Evolutionary conservation across 331 rosid species (phyloP), one percentile per base, ranked within the genome.

Genomic region (Ulmus americana): DNA sequence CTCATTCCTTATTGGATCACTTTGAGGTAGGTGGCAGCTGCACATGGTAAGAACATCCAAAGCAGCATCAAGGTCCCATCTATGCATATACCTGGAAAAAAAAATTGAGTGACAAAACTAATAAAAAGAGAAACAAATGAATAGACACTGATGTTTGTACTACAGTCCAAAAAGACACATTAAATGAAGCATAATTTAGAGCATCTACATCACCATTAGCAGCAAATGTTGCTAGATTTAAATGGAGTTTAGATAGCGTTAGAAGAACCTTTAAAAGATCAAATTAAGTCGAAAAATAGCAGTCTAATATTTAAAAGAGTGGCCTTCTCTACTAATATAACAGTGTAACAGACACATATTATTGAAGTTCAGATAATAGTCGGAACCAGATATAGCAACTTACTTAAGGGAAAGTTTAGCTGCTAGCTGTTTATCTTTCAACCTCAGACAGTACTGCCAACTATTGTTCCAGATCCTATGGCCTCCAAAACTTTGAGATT

Each of bases 11-110:
- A 79, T 69, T 38, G 79, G 72, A 77, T 86, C 88, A 61, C 68
- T 74, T 65, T 79, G 82, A 63, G 87, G 82, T 40, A 92, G 86
- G 83, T 92, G 98, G 85, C 98, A 92, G 80, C 87, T 75, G 82
- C 98, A 92, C 98, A 92, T 88, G 51, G 95, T 92, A 61, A 92
- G 95, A 76, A 86, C 98, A 69, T 92, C 96, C 81, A 92, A 79
- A 65, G 98, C 96, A 79, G 96, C 94, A 77, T 83, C 86, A 71
- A 92, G 81, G 56, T 92, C 95, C 98, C 98, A 92, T 59, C 84
- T 64, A 75, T 85, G 87, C 87, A 88, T 73, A 75, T 83, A 86
- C 83, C 98, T 92, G 79, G 55, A 14, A 67, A 68, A 28, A 74
- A 71, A 75, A 38, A 39, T 64, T 70, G 67, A 42, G 41, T 69